Percentiles rank a stretch among this genome's conserved stretches.
phyloP scores from a whole-genome alignment of 1,284 basidiomycete species.

The Trametes versicolor region DNA sequence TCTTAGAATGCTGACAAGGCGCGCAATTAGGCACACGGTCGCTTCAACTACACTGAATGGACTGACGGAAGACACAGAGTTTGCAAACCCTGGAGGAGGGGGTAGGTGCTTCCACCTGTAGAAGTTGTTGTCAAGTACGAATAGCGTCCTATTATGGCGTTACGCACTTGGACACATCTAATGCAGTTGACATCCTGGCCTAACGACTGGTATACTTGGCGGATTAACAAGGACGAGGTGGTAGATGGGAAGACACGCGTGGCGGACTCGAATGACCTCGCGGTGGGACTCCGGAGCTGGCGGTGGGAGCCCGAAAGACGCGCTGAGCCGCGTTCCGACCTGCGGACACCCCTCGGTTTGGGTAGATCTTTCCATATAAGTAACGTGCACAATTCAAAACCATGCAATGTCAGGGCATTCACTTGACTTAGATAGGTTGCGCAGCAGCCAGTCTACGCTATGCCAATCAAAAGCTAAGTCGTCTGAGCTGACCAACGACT shows the following conservation, averaged over 20 bases:
- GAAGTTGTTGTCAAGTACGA: neutral
- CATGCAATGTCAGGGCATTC: too few species aligned
- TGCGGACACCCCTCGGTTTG: slow-evolving; percentile 12
- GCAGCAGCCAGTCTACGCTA: too few species aligned
- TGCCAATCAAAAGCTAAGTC: too few species aligned
- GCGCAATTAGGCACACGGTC: neutral
- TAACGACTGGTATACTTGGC: neutral
- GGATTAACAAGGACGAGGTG: neutral
- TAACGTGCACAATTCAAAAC: neutral
- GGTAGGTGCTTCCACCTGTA: slow-evolving; percentile 68
- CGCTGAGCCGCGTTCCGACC: slow-evolving; percentile 11
- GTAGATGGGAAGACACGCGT: neutral
- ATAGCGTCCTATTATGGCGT: neutral
- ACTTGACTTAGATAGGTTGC: too few species aligned
- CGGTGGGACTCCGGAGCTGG: neutral
- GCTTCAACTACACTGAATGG: neutral
- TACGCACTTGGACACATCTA: slow-evolving; percentile 29
- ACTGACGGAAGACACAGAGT: slow-evolving; percentile 37
- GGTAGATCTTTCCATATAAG: neutral
- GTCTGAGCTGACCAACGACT: too few species aligned
- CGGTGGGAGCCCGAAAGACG: neutral
- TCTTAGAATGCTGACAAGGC: slow-evolving; percentile 48
- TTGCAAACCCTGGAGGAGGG: slow-evolving; percentile 69
- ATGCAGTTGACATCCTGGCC: slow-evolving; percentile 15
- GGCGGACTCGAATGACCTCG: neutral